Conservation (phyloP, 2,329 filamentous ascomycete species). For the Hypoxylon sp. region DNA sequence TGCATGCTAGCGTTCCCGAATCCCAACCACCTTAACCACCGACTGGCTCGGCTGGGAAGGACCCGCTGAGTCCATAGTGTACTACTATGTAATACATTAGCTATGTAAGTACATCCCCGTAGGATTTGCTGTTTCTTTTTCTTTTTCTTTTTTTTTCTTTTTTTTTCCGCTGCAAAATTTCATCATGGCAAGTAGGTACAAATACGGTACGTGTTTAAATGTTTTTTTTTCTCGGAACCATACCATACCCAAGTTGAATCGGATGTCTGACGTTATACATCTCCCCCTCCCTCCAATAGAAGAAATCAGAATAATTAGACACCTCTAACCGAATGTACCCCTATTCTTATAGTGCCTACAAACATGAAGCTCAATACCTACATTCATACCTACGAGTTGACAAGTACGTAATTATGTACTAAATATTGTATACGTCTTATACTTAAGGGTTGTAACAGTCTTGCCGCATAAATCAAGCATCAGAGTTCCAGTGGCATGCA, state of each 20-base stretch:
- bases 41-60: slow-evolving; percentile 34
- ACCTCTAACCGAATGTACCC: no score
- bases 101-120: neutral
- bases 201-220: slow-evolving; percentile 8
- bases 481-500: slow-evolving; percentile 13
- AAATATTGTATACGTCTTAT: neutral
- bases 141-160: neutral
- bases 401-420: no score
- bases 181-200: neutral
- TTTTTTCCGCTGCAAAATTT: no score
- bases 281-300: no score
- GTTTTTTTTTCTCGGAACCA: slow-evolving; percentile 7
- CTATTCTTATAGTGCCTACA: no score
- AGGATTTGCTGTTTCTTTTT: no score
- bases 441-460: slow-evolving; percentile 10
- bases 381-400: no score
- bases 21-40: slow-evolving; percentile 34
- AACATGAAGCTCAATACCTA: no score
- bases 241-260: neutral
- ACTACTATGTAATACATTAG: neutral
- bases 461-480: slow-evolving; percentile 32
- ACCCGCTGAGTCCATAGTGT: slow-evolving; percentile 6
- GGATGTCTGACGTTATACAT: neutral
- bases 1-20: slow-evolving; percentile 36
- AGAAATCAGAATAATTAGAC: no score